These are phyloP conservation scores for Prunus mira DNA, from an alignment of 306 rosid genomes.

Conservation along the genomic window DNA sequence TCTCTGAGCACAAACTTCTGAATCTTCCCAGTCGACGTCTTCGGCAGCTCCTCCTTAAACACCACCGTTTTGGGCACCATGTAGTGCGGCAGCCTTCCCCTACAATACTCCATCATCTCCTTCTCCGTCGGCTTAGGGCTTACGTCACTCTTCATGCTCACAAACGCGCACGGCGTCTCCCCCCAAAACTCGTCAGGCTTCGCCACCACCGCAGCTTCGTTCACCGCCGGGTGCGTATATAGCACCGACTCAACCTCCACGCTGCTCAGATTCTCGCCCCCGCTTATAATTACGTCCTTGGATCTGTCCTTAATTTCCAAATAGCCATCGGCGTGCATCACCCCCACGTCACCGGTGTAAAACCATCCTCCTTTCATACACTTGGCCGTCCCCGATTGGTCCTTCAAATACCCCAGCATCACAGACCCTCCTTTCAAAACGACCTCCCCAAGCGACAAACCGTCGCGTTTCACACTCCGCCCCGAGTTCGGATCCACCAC, in stretches of 20 bases:
- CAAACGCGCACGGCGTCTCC: constrained; percentile 66
- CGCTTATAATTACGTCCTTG: constrained; percentile 62
- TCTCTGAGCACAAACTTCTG: constrained; percentile 53
- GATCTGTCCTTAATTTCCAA: constrained; percentile 58
- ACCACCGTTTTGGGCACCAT: constrained; percentile 80
- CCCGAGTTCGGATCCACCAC: constrained; percentile 36
- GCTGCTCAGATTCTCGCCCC: constrained; percentile 65
- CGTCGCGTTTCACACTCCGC: constrained; percentile 41
- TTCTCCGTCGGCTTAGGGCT: constrained; percentile 29
- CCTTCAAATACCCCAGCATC: constrained; percentile 62
- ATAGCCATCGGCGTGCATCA: constrained; percentile 55
- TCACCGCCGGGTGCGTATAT: constrained; percentile 38
- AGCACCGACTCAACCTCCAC: constrained; percentile 63
- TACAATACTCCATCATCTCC: constrained; percentile 54
- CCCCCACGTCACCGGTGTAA: constrained; percentile 50
- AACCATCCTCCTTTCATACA: constrained; percentile 52
- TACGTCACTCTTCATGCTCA: constrained; percentile 29
- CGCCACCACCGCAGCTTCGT: constrained; percentile 66
- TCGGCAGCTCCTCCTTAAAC: constrained; percentile 57
- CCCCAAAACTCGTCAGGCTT: constrained; percentile 57
- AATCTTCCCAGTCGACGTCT: constrained; percentile 57
- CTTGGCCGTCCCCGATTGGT: constrained; percentile 31
- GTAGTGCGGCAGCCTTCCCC: constrained; percentile 46
- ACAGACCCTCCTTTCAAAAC: constrained; percentile 50
- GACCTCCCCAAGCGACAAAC: constrained; percentile 33